A percentile compares a stretch with the other conserved stretches of the same genome.
Conservation (phyloP, 768 basidiomycete species). For the Gymnopilus junonius region DNA sequence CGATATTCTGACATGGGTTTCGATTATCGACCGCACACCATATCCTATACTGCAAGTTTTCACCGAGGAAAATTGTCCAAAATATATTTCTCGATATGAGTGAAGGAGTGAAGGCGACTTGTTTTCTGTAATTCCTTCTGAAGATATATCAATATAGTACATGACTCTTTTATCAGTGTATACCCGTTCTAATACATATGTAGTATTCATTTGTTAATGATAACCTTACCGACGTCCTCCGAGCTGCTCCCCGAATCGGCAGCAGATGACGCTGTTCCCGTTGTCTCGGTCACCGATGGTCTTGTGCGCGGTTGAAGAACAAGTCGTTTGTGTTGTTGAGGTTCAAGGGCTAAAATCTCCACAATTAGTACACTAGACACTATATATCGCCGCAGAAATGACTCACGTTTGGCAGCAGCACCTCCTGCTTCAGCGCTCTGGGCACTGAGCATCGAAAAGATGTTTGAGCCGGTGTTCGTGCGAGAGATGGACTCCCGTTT, state of each 20-base stretch:
- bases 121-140: too few relatives aligned
- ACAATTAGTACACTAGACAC: slow-evolving; percentile 1
- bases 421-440: slow-evolving; percentile 65
- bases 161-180: too few relatives aligned
- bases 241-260: slow-evolving; percentile 55
- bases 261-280: slow-evolving; percentile 44
- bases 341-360: slow-evolving; percentile 43
- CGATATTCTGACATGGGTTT: background rate
- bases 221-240: too few relatives aligned
- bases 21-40: too few relatives aligned
- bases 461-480: slow-evolving; percentile 79
- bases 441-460: slow-evolving; percentile 78
- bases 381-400: background rate
- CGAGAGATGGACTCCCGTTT: slow-evolving; percentile 80
- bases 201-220: too few relatives aligned
- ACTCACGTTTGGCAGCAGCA: slow-evolving; percentile 52
- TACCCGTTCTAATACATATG: too few relatives aligned
- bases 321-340: slow-evolving; percentile 68
- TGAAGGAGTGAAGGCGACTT: too few relatives aligned
- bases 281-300: slow-evolving; percentile 51
- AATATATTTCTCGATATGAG: too few relatives aligned
- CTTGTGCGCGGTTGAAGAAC: slow-evolving; percentile 81
- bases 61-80: too few relatives aligned
- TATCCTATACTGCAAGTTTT: too few relatives aligned
- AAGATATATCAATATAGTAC: too few relatives aligned